Conservation (phyloP, 306 rosid genomes). For the Corylus heterophylla region DNA sequence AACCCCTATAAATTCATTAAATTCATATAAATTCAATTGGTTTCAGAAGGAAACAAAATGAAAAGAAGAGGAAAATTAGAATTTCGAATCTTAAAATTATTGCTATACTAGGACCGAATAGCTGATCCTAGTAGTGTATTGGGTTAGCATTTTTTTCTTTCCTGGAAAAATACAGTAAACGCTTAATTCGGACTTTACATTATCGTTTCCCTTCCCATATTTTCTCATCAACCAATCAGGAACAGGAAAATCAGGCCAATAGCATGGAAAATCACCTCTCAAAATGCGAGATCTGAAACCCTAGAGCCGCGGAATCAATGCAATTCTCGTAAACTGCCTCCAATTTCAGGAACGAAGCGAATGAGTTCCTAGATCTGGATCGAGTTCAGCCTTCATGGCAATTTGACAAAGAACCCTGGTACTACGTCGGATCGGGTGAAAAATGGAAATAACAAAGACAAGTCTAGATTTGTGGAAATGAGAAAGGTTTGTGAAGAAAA, state of each 20-base stretch:
- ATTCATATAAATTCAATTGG: neutral
- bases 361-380: slow-evolving; percentile 44
- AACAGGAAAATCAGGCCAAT: neutral
- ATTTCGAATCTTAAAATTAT: neutral
- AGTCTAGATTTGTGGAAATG: neutral
- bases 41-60: neutral
- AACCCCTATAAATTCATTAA: neutral
- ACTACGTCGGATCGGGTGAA: neutral
- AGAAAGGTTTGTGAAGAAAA: neutral
- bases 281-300: slow-evolving; percentile 45
- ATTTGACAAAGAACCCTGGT: neutral
- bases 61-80: neutral
- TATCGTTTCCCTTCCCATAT: neutral
- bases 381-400: slow-evolving; percentile 16
- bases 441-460: neutral
- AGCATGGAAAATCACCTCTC: slow-evolving; percentile 30
- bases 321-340: neutral
- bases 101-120: neutral
- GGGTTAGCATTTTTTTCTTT: too few species aligned
- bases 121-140: neutral
- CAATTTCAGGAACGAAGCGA: slow-evolving; percentile 2
- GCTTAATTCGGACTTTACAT: neutral
- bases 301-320: slow-evolving; percentile 24
- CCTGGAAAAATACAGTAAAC: neutral
- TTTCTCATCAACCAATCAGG: neutral